Evolutionary conservation across 306 rosid species (phyloP), one percentile per base, ranked within the genome.

Genomic region (Mimosa bimucronata): DNA sequence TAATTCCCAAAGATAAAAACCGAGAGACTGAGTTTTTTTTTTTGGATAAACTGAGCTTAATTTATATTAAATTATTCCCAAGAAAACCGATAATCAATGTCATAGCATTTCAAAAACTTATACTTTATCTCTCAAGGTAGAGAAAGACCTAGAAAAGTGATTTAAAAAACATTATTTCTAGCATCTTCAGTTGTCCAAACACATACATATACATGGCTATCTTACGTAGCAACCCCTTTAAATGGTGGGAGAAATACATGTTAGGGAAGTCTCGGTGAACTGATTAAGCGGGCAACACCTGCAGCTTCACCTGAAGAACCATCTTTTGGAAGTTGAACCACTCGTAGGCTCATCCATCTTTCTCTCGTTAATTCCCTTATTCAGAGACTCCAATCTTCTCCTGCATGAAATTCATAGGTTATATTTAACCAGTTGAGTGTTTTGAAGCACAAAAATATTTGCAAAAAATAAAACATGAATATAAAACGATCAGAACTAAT

Each of bases 361-460:
- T 80, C 94, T 85, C 30, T 48, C 73, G 66, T 88, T 92, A 70
- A 95, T 85, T 74, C 98, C 97, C 77, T 85, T 88, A 82, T 90
- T 95, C 79, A 95, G 81, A 77, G 86, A 87, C 79, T 92, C 91
- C 89, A 92, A 80, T 82, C 97, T 88, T 81, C 85, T 90, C 82
- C 98, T 92, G 89, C 86, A 83, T 52, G n/a, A 73, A 53, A 84
- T 48, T 44, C 23, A 69, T 14, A 76, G 30, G 38, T 46, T 66
- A 60, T 41, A 76, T 50, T 73, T 28, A 50, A 70, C 14, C 64
- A 77, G 71, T 64, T 61, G 83, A 60, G 77, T 38, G 74, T 68
- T 48, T 60, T 57, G 64, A 73, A 66, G 46, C 38, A 55, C 12
- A 76, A 16, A 66, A 45, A 44, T 31, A 41, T 23, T 67, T 15